Percentiles rank a stretch among this genome's conserved stretches.
phyloP scores from a whole-genome alignment of 2,329 filamentous ascomycete species.

The Aspergillus latus region DNA sequence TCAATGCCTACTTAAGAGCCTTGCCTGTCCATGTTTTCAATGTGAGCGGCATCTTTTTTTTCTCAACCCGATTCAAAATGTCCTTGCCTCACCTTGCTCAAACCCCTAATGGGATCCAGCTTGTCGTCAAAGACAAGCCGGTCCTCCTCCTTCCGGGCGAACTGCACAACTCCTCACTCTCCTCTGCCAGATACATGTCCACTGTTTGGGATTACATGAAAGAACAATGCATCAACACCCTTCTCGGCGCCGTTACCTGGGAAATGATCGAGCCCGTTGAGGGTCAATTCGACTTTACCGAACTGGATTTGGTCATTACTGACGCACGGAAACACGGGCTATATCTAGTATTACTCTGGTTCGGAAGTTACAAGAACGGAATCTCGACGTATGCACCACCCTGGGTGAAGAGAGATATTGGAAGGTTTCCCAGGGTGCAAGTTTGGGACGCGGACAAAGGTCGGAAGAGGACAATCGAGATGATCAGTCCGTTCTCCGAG shows the following conservation, averaged over 20 bases:
- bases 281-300: slow-evolving; percentile 44
- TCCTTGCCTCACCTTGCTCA: not conserved
- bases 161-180: slow-evolving; percentile 51
- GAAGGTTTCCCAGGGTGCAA: slow-evolving; percentile 10
- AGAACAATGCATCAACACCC: slow-evolving; percentile 46
- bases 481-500: slow-evolving; percentile 38
- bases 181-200: slow-evolving; percentile 47
- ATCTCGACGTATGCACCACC: slow-evolving; percentile 10
- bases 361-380: slow-evolving; percentile 53
- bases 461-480: not conserved
- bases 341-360: slow-evolving; percentile 46
- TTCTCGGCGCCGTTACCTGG: slow-evolving; percentile 49
- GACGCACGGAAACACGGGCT: slow-evolving; percentile 28
- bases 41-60: too few species aligned
- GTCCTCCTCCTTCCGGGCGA: slow-evolving; percentile 49
- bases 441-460: slow-evolving; percentile 27
- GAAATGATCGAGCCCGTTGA: slow-evolving; percentile 50
- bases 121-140: slow-evolving; percentile 47
- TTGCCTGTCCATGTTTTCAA: not conserved
- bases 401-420: not conserved
- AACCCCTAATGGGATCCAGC: slow-evolving; percentile 30
- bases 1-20: too few species aligned
- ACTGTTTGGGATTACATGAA: slow-evolving; percentile 46
- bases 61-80: not conserved
- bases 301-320: slow-evolving; percentile 34